Percentiles rank a stretch among this genome's conserved stretches.
phyloP scores from a whole-genome alignment of 768 basidiomycete genomes.

The Suillus decipiens region DNA sequence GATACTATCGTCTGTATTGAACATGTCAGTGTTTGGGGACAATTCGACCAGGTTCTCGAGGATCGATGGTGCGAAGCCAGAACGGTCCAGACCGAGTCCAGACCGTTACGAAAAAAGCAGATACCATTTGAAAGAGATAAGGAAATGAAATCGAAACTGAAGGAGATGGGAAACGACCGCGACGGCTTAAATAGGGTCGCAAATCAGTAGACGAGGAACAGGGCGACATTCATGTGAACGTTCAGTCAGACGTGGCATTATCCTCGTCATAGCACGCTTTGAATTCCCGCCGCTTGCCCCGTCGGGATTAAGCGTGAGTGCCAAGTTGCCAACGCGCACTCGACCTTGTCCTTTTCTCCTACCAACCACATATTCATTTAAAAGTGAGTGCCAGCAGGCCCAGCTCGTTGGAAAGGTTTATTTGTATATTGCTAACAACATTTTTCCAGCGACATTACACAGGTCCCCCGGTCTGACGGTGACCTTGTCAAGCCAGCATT shows the following conservation, averaged over 20 bases:
- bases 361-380: neutral
- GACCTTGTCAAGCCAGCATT: slow-evolving; percentile 9
- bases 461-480: neutral
- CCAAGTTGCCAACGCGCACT: neutral
- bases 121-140: neutral
- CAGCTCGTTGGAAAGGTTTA: no score
- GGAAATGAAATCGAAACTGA: neutral
- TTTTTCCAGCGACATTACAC: neutral
- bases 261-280: neutral
- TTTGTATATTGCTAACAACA: neutral
- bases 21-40: neutral
- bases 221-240: neutral
- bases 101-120: neutral
- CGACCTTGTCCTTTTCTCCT: neutral
- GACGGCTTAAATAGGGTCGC: neutral
- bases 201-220: neutral
- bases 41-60: neutral
- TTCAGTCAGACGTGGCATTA: neutral
- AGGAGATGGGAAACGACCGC: neutral
- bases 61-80: neutral
- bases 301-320: slow-evolving; percentile 3
- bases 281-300: neutral
- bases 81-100: neutral
- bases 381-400: slow-evolving; percentile 6
- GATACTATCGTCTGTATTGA: neutral